These are phyloP conservation scores for Casuarina cunninghamiana DNA, from an alignment of 306 rosid genomes.

Conservation along the genomic window DNA sequence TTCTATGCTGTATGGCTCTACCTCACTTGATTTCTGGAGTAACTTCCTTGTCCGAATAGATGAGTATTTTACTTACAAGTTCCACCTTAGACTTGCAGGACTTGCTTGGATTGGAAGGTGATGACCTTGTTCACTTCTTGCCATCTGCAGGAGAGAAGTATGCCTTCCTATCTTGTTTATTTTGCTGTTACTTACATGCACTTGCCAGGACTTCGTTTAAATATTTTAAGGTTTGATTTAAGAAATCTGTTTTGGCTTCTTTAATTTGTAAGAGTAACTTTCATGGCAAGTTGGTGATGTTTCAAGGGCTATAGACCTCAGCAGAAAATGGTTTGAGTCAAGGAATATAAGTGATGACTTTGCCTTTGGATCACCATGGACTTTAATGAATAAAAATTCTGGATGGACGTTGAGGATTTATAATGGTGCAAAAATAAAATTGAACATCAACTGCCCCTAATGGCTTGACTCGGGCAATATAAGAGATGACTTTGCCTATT, in stretches of 20 bases:
- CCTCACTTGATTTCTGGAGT: constrained; percentile 15
- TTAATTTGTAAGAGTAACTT: not conserved
- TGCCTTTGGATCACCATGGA: no score
- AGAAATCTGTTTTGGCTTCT: not conserved
- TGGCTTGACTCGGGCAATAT: not conserved
- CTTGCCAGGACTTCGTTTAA: constrained; percentile 10
- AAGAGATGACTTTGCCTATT: not conserved
- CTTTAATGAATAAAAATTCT: no score
- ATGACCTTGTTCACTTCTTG: constrained; percentile 62
- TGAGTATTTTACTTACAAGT: constrained; percentile 20
- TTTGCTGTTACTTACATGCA: constrained; percentile 12
- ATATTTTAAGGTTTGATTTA: not conserved
- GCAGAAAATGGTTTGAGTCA: not conserved
- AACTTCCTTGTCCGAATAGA: constrained; percentile 12
- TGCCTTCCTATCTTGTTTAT: constrained; percentile 24
- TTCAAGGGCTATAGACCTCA: not conserved
- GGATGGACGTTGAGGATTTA: no score
- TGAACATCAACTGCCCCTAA: no score
- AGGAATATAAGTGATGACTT: not conserved
- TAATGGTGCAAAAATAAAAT: no score
- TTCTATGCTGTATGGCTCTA: constrained; percentile 73
- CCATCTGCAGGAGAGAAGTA: constrained; percentile 72
- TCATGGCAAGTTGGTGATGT: not conserved
- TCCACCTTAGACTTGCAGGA: constrained; percentile 47
- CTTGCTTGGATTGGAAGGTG: constrained; percentile 72